Evolutionary conservation across 83 land plant genomes (phyloP), one percentile per base, ranked within the genome.

Genomic region (Thuja plicata): DNA sequence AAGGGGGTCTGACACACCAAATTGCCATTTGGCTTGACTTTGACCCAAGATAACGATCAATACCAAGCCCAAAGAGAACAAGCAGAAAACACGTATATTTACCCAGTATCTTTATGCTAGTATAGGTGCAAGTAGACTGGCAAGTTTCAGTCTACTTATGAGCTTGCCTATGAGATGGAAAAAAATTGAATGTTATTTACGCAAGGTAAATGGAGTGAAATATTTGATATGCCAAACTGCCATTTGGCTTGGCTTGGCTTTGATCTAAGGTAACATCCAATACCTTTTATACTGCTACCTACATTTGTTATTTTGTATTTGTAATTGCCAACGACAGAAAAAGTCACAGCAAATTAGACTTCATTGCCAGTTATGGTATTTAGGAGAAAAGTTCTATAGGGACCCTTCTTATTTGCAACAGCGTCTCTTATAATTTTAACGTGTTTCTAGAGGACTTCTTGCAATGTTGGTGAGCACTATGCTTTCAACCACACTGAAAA

Each of bases 81-180:
- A 91, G 99, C 94, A 32, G 99, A 98, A 94, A 96, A 91, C 95
- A 96, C 89, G 99, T 97, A 91, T 90, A 93, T 86, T 40, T 8
- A 43, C 43, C 2, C 11, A 17, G 21, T 54, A 24, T 88, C 43
- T 82, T 87, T 84, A 46, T 12, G 16, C 17, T 35, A 76, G 17
- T 76, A 15, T 34, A 16, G 30, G 73, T 27, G 73, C 7, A 8
- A 27, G 73, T 66, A 32, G 73, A 1, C 27, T 5, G 8, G 70
- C 70, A 21, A 66, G 73, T 1, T 27, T 66, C 2, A 27, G 30
- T 66, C n/a, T 62, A 24, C 71, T 24, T 27, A 1, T 7, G n/a
- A 1, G n/a, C 24, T 21, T 62, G 8, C 7, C 24, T 24, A 24
- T 62, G 70, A 62, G n/a, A 66, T 66, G 10, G 30, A 66, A 66